These are phyloP conservation scores for Pilaira anomala DNA, from an alignment of 192 early-diverging fungal species.

Conservation along the genomic window DNA sequence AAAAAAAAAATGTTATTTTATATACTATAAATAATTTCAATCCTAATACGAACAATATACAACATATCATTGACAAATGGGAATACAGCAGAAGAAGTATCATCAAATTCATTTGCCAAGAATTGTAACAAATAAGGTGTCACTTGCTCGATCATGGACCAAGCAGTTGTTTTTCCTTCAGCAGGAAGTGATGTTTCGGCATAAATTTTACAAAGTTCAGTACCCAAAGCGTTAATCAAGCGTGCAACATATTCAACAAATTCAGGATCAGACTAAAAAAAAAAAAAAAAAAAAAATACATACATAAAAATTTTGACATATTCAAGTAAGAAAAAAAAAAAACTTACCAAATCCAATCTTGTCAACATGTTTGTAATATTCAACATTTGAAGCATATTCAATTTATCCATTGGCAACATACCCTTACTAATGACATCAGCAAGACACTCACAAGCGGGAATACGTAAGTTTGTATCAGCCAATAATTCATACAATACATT, in stretches of 20 bases:
- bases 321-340: neutral
- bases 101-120: constrained; percentile 78
- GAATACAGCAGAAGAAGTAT: constrained; percentile 75
- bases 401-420: constrained; percentile 88
- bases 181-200: constrained; percentile 37
- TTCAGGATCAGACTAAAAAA: constrained; percentile 46
- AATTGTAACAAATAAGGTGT: constrained; percentile 78
- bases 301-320: too few relatives aligned
- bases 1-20: constrained; percentile 21
- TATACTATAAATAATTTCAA: neutral
- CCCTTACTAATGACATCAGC: constrained; percentile 85
- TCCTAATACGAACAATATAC: constrained; percentile 57
- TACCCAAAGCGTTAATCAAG: constrained; percentile 69
- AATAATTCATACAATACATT: constrained; percentile 73
- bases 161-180: constrained; percentile 48
- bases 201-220: constrained; percentile 68
- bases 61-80: constrained; percentile 71
- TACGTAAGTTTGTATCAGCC: constrained; percentile 54
- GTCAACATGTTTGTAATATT: constrained; percentile 51
- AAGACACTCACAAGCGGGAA: constrained; percentile 79
- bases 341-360: constrained; percentile 43
- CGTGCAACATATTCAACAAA: constrained; percentile 70
- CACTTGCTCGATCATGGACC: constrained; percentile 67
- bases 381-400: constrained; percentile 78
- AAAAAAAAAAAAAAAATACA: neutral